Evolutionary conservation across 2,329 filamentous ascomycete genomes (phyloP), one percentile per base, ranked within the genome.

Genomic region (Colletotrichum sansevieriae): DNA sequence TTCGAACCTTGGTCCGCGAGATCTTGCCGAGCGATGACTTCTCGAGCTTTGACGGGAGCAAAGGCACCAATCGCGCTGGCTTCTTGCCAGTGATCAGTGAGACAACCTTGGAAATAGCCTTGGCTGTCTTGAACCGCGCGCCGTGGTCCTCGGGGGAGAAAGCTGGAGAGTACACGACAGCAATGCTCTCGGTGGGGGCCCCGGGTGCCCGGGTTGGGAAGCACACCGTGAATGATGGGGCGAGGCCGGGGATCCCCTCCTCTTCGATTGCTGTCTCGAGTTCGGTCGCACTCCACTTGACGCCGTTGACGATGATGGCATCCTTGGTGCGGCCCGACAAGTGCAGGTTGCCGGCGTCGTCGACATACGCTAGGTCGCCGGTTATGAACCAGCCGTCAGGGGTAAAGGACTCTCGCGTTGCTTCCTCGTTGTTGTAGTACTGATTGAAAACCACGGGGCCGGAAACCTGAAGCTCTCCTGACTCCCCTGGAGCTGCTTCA

Each of bases 361-460:
- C 81, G 13, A 83, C 72, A 7, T 68, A 63, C 1, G 73, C 81
- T 11, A 71, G 68, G 63, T 84, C 82, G 1, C 81, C 82, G 0
- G 82, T 84, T 6, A 70, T 70, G 65, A 83, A 83, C 81, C 82
- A 84, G 2, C 79, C 78, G 70, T 83, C 79, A 0, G 83, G 78
- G 1, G 85, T 88, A 60, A 90, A 82, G 0, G 86, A 86, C 35
- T 88, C 84, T 13, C 72, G 74, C 0, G 90, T 92, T 1, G 87
- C 88, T 52, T 83, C 78, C 0, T 82, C 80, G 59, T 90, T 88
- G 55, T 82, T 81, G 84, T 87, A 91, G 74, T 92, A 92, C 2
- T 85, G 84, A 64, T 86, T 84, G 81, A 91, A 91, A 9, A 92
- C 81, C 51, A 89, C 88, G 0, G 84, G 83, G 2, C 84, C 88